phyloP scores from a whole-genome alignment of 164 flowering plant species.

The Nymphaea colorata region DNA sequence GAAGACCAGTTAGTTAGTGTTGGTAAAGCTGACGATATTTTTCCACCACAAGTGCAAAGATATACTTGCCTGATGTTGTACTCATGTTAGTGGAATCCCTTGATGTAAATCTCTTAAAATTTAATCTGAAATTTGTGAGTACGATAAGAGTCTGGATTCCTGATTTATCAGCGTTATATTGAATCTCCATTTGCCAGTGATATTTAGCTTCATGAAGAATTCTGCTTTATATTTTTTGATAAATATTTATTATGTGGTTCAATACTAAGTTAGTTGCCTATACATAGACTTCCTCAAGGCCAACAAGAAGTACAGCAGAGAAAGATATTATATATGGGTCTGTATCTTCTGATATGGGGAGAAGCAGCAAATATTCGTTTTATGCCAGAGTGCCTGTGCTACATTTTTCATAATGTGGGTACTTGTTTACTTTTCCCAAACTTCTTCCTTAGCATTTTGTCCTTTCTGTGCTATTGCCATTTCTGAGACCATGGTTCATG shows the following conservation, averaged over 20 bases:
- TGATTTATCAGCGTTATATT: constrained; percentile 68
- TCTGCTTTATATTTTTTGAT: background rate
- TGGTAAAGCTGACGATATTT: no score
- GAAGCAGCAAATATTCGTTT: constrained; percentile 97
- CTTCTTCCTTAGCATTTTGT: background rate
- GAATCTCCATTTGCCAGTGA: constrained; percentile 26
- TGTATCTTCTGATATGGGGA: constrained; percentile 96
- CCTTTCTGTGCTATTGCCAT: background rate
- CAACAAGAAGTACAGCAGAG: constrained; percentile 84
- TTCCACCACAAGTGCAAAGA: no score
- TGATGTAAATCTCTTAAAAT: no score
- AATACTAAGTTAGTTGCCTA: background rate
- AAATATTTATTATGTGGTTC: no score
- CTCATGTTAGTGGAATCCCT: no score
- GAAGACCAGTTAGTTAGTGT: no score
- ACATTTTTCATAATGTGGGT: constrained; percentile 92
- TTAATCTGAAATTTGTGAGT: no score
- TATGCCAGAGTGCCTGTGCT: constrained; percentile 98
- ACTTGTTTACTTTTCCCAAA: background rate
- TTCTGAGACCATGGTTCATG: background rate
- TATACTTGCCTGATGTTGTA: no score
- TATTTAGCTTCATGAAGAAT: constrained; percentile 4
- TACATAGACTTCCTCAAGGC: constrained; percentile 72
- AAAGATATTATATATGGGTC: constrained; percentile 91
- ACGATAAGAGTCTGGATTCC: constrained; percentile 14